These are phyloP conservation scores for Pleurotus eryngii DNA, from an alignment of 768 basidiomycete species.

Conservation along the genomic window DNA sequence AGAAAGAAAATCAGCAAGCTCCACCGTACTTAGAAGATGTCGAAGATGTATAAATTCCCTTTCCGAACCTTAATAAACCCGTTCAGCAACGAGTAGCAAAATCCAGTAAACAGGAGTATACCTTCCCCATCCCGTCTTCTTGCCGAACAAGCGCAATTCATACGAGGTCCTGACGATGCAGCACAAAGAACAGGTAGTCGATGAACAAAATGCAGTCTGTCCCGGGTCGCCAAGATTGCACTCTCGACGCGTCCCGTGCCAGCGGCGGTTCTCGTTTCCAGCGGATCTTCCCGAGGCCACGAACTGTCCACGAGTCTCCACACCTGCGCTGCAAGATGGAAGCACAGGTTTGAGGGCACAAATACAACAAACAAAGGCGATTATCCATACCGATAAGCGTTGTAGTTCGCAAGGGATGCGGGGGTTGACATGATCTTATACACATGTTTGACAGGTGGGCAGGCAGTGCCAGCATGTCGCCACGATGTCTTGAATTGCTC, in stretches of 20 bases:
- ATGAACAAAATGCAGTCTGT: slow-evolving; percentile 51
- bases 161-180: slow-evolving; percentile 63
- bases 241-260: slow-evolving; percentile 69
- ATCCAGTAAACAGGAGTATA: slow-evolving; percentile 16
- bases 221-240: slow-evolving; percentile 66
- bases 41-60: slow-evolving; percentile 72
- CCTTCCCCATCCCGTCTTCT: slow-evolving; percentile 75
- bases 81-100: background rate
- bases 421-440: slow-evolving; percentile 61
- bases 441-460: slow-evolving; percentile 56
- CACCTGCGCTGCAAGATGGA: slow-evolving; percentile 36
- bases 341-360: background rate
- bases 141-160: slow-evolving; percentile 59
- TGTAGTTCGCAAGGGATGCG: slow-evolving; percentile 49
- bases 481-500: slow-evolving; percentile 71
- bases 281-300: slow-evolving; percentile 46
- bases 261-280: slow-evolving; percentile 72
- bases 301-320: slow-evolving; percentile 63
- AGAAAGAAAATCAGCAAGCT: background rate
- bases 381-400: slow-evolving; percentile 52
- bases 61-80: slow-evolving; percentile 48
- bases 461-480: slow-evolving; percentile 52
- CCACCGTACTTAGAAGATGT: slow-evolving; percentile 65
- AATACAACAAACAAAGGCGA: background rate
- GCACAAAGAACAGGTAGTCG: slow-evolving; percentile 58